Base-by-base conservation (phyloP, 1,284 basidiomycete species). In the Apiotrichum veenhuisii region DNA sequence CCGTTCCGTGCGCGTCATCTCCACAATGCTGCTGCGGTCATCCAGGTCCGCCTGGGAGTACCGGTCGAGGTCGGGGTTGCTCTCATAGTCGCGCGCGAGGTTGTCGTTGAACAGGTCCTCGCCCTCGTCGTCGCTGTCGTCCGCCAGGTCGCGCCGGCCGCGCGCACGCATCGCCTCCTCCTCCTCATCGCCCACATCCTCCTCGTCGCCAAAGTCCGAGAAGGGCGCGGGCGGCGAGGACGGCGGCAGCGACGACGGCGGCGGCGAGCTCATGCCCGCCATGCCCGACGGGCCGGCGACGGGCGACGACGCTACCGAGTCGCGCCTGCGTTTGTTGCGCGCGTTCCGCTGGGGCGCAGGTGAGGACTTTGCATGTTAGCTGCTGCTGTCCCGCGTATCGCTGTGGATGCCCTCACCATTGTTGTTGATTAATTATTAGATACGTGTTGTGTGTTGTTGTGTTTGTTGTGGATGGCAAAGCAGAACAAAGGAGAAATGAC, bases 51-150 rank as follows among this genome's bases (percentile, higher is more conserved):
- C 84, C 57, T 88, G 85, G 5, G 91, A 93, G 78, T 98, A 99
- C 34, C 78, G 81, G 77, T 99, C 96, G 5, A 97, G 84, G 5
- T 83, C 80, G 49, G 85, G 81, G 69, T 98, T 94, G 15, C 81
- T 80, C 18, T 86, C 85, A 77, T 98, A 98, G 71, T 98, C 95
- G 57, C 93, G 95, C 65, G 84, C 85, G 63, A 91, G 78, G 70
- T 83, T 76, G 41, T 95, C 87, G 44, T 84, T 90, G 77, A 95
- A 98, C 26, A 98, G 84, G 78, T 98, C 94, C 75, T 96, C 94
- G 8, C 87, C 88, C 38, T 85, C 84, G 10, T 87, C 90, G 27
- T 77, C 81, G 12, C 82, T 70, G 42, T 74, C 68, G 63, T 86
- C 79, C 66, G 88, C 87, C 55, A 69, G 80, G n/a, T 89, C 80